These are phyloP conservation scores for Sutorius australiensis DNA, from an alignment of 768 basidiomycete species.

Conservation along the genomic window DNA sequence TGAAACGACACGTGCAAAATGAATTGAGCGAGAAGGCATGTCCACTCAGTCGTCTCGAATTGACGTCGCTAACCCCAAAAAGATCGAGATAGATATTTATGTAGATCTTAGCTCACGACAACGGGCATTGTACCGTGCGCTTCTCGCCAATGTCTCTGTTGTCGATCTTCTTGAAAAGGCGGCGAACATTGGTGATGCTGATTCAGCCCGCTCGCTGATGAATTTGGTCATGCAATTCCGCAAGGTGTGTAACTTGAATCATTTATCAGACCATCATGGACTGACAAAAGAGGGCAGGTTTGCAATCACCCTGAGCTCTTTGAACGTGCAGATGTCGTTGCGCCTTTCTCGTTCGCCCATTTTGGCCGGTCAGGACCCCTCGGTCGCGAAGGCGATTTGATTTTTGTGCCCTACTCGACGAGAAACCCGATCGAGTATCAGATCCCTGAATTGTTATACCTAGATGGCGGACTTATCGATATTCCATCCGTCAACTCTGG, in stretches of 20 bases:
- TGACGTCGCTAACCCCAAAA: slow-evolving; percentile 65
- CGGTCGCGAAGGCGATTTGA: slow-evolving; percentile 83
- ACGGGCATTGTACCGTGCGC: slow-evolving; percentile 80
- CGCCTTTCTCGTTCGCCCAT: slow-evolving; percentile 85
- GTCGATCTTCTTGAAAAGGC: slow-evolving; percentile 93
- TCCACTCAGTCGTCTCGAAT: slow-evolving; percentile 42
- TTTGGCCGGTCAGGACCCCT: slow-evolving; percentile 80
- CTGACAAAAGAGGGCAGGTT: slow-evolving; percentile 46
- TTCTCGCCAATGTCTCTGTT: slow-evolving; percentile 91
- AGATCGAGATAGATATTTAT: slow-evolving; percentile 96
- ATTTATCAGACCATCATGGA: not conserved
- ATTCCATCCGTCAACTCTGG: slow-evolving; percentile 56
- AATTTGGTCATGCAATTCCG: slow-evolving; percentile 99
- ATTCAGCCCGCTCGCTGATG: slow-evolving; percentile 93
- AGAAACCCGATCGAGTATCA: slow-evolving; percentile 78
- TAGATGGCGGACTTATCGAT: slow-evolving; percentile 69
- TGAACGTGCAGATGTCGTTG: slow-evolving; percentile 92
- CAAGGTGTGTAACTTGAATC: slow-evolving; percentile 52
- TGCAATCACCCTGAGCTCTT: slow-evolving; percentile 99
- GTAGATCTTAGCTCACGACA: slow-evolving; percentile 94
- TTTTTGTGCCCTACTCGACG: slow-evolving; percentile 81
- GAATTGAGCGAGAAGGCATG: slow-evolving; percentile 96
- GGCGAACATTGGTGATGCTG: slow-evolving; percentile 83
- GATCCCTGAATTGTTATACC: slow-evolving; percentile 73
- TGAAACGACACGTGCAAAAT: slow-evolving; percentile 99